A percentile compares a stretch with the other conserved stretches of the same genome.
These are phyloP conservation scores for Gamsiella multidivaricata DNA, from an alignment of 192 early-diverging fungal species.

Conservation along the genomic window DNA sequence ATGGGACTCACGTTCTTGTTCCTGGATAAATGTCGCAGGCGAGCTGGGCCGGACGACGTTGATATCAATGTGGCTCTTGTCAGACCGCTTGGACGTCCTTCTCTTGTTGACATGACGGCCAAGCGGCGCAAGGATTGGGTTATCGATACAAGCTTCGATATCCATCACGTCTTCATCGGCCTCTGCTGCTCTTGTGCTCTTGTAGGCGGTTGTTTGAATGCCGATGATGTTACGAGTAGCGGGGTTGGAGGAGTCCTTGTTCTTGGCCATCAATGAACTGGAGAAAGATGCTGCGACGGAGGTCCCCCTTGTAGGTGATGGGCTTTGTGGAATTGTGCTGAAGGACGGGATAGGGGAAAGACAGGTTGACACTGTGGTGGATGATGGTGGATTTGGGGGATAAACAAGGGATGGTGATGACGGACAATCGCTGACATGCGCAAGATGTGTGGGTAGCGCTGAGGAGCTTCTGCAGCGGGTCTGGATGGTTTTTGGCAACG, in stretches of 20 bases:
- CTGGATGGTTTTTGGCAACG: constrained; percentile 1
- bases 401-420: not conserved
- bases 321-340: not conserved
- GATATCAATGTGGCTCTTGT: constrained; percentile 43
- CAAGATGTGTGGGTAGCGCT: not conserved
- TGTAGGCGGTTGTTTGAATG: not conserved
- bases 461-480: not conserved
- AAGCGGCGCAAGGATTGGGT: constrained; percentile 63
- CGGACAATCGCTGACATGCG: not conserved
- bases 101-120: constrained; percentile 58
- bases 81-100: constrained; percentile 7
- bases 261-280: constrained; percentile 18
- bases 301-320: not conserved
- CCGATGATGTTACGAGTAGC: not conserved
- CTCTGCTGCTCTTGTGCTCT: not conserved
- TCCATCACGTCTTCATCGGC: constrained; percentile 46
- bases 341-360: not conserved
- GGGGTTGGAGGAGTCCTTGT: not conserved
- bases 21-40: constrained; percentile 25
- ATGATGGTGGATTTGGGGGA: not conserved
- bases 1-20: constrained; percentile 45
- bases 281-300: constrained; percentile 17
- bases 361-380: not conserved
- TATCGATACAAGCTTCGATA: constrained; percentile 68
- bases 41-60: constrained; percentile 32